phyloP scores from a whole-genome alignment of 192 early-diverging fungal genomes.

The Backusella liffmaniae region DNA sequence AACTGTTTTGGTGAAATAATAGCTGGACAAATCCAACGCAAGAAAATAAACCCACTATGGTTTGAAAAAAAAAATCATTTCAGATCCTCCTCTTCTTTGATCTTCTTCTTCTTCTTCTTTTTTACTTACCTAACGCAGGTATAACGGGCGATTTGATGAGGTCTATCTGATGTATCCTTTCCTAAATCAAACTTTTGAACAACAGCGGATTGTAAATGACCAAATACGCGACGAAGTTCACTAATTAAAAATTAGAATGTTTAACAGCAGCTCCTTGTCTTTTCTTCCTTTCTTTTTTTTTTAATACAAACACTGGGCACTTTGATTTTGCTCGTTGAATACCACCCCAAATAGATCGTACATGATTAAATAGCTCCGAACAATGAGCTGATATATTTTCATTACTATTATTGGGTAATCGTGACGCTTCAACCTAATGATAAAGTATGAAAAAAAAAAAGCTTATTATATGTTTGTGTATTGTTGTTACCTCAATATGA shows the following conservation, averaged over 20 bases:
- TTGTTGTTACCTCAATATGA: conserved; percentile 54
- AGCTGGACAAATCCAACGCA: conserved; percentile 70
- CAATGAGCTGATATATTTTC: conserved; percentile 44
- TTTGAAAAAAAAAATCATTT: neutral
- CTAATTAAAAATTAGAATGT: conserved; percentile 14
- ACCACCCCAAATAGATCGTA: conserved; percentile 39
- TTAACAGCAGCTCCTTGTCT: too few relatives aligned
- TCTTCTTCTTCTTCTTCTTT: neutral
- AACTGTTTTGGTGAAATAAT: conserved; percentile 71
- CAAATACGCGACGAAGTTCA: conserved; percentile 47
- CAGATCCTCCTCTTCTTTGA: neutral
- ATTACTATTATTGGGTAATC: conserved; percentile 23
- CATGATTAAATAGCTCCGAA: conserved; percentile 45
- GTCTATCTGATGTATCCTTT: conserved; percentile 1
- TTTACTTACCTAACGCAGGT: conserved; percentile 34
- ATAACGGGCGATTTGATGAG: conserved; percentile 32
- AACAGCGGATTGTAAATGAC: conserved; percentile 40
- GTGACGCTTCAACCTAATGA: conserved; percentile 32
- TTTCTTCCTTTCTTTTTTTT: neutral
- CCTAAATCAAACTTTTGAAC: conserved; percentile 41
- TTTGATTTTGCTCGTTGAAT: conserved; percentile 44
- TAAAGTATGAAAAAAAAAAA: neutral
- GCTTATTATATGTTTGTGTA: neutral
- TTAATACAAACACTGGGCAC: conserved; percentile 20
- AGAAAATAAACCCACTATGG: conserved; percentile 67